Base-by-base conservation (phyloP, 2,329 filamentous ascomycete genomes). In the Alternaria sp. region DNA sequence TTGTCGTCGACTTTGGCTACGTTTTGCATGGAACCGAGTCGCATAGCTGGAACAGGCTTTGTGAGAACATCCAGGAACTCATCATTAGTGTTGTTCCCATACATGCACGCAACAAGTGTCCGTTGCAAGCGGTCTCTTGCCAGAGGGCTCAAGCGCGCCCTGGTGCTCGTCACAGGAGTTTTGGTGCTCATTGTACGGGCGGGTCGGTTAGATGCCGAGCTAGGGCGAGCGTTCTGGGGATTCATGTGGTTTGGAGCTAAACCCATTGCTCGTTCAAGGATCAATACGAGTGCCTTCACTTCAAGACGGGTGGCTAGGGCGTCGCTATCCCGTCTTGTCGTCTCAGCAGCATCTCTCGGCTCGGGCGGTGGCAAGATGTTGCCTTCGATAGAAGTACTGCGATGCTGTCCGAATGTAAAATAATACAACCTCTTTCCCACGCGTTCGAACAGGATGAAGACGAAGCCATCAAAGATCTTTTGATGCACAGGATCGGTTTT, bases 91-190 rank as follows among this genome's bases (percentile, higher is more conserved):
- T 79, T 70, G 0, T 65, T 67, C 1, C 79, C 81, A 57, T 82
- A 84, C 57, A 82, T 81, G 38, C 78, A 79, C 27, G 77, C 72
- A n/a, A 83, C 65, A 1, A 84, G 74, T 0, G 81, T 83, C 5
- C 78, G 72, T 60, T 83, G 81, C 44, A 84, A 72, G n/a, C 78
- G 73, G 20, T 82, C 77, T 59, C 79, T 81, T 4, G 79, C 81
- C 6, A 76, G 61, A 2, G 75, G 55, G 30, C 74, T 74, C 2
- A 83, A 61, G 1, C 74, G 69, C 9, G 70, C 66, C 60, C 77
- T 79, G 0, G 71, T 73, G 1, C 66, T 54, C 6, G 70, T 64
- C 12, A 67, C 63, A 4, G 73, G 65, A 20, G 53, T 65, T 22
- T 70, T 77, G 11, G 65, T 34, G 27, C 71, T 74, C n/a, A 74